Percentiles rank a stretch among this genome's conserved stretches.
These are phyloP conservation scores for Pythium scleroteichum DNA, from an alignment of 352 stramenopile species.

Conservation along the genomic window DNA sequence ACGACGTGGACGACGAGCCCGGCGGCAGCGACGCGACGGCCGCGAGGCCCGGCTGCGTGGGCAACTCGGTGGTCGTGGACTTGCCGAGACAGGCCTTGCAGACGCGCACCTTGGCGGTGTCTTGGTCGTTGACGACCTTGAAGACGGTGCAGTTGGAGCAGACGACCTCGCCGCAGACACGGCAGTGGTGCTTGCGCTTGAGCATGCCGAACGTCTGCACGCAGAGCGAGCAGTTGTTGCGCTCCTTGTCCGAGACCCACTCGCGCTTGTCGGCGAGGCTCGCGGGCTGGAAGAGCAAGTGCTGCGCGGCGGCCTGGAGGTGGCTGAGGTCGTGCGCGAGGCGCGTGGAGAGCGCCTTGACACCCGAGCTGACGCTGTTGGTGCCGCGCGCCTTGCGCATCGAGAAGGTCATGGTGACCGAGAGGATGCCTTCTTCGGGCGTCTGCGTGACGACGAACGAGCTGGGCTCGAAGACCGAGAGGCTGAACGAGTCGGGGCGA, in stretches of 20 bases:
- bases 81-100: conserved; percentile 82
- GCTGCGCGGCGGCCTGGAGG: conserved; percentile 69
- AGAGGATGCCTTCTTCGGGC: conserved; percentile 59
- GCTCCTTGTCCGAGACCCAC: conserved; percentile 80
- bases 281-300: conserved; percentile 66
- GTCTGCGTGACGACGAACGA: conserved; percentile 75
- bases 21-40: conserved; percentile 9
- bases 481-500: conserved; percentile 73
- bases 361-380: conserved; percentile 69
- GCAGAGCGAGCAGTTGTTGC: conserved; percentile 81
- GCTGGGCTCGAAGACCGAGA: conserved; percentile 78
- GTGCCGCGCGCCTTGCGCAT: conserved; percentile 74
- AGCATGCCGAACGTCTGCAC: conserved; percentile 79
- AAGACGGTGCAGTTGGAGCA: conserved; percentile 79
- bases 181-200: conserved; percentile 85
- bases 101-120: conserved; percentile 60
- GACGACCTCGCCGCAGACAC: conserved; percentile 87
- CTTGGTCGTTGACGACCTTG: conserved; percentile 66
- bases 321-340: conserved; percentile 56
- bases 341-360: conserved; percentile 64
- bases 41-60: conserved; percentile 1
- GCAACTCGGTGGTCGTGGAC: conserved; percentile 34
- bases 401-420: conserved; percentile 71
- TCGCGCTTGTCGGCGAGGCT: conserved; percentile 63
- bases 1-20: conserved; percentile 1